Percentiles rank a stretch among this genome's conserved stretches.
Conservation (phyloP, 2,329 filamentous ascomycete species). For the Cladosporium oxysporum region DNA sequence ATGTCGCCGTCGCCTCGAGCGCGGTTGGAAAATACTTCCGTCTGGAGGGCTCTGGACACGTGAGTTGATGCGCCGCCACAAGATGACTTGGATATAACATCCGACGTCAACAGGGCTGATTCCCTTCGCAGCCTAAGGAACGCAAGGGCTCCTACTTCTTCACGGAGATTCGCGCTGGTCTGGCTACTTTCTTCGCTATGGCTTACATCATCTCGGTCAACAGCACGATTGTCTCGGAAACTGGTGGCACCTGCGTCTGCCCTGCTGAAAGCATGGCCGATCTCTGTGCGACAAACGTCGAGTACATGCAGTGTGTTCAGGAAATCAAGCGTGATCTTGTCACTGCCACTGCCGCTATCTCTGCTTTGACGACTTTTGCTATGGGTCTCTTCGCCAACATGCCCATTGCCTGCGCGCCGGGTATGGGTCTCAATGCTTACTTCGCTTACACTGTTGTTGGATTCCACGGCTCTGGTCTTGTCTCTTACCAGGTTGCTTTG, state of each 20-base stretch:
- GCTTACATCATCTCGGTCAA: slow-evolving; percentile 75
- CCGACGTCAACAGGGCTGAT: slow-evolving; percentile 13
- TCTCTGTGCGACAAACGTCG: slow-evolving; percentile 56
- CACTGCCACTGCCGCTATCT: slow-evolving; percentile 81
- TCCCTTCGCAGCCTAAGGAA: slow-evolving; percentile 58
- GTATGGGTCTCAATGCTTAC: slow-evolving; percentile 84
- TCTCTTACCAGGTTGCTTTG: slow-evolving; percentile 74
- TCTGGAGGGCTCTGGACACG: slow-evolving; percentile 79
- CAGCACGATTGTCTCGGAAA: slow-evolving; percentile 66
- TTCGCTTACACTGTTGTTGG: slow-evolving; percentile 83
- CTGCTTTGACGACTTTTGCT: slow-evolving; percentile 75
- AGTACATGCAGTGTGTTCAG: slow-evolving; percentile 64
- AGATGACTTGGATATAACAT: slow-evolving; percentile 10
- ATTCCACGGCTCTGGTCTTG: slow-evolving; percentile 69
- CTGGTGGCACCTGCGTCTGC: slow-evolving; percentile 76
- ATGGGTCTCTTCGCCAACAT: slow-evolving; percentile 84
- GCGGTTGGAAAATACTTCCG: slow-evolving; percentile 72
- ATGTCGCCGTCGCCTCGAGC: slow-evolving; percentile 60
- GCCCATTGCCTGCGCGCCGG: slow-evolving; percentile 72
- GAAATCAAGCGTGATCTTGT: slow-evolving; percentile 75
- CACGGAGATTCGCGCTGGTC: slow-evolving; percentile 79
- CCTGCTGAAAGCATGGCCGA: slow-evolving; percentile 48
- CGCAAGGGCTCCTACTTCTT: slow-evolving; percentile 76
- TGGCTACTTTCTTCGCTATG: slow-evolving; percentile 71
- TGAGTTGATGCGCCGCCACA: slow-evolving; percentile 40